Percentiles rank a stretch among this genome's conserved stretches.
Evolutionary conservation across 805 yeast species (phyloP).

Genomic region (Kluyveromyces wickerhamii): DNA sequence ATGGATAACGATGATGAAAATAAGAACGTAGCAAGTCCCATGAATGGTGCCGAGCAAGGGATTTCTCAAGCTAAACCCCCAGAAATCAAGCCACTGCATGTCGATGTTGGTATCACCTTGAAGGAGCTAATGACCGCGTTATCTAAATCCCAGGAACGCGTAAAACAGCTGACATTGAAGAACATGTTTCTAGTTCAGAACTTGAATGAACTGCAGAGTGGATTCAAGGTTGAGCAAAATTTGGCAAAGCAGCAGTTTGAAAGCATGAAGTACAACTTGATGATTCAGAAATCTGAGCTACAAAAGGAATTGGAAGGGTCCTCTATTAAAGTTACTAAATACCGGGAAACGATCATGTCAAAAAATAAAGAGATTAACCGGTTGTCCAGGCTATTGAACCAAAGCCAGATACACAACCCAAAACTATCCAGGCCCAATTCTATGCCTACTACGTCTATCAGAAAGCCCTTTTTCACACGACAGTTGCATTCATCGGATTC

Average conservation of each 20-base stretch:
- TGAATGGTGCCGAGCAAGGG: no score
- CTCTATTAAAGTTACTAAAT: conserved; percentile 38
- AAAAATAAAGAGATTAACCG: conserved; percentile 39
- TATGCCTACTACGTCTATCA: conserved; percentile 1
- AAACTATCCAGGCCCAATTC: conserved; percentile 1
- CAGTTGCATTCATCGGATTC: conserved; percentile 8
- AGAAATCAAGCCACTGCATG: neutral
- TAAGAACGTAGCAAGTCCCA: no score
- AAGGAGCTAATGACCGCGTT: conserved; percentile 15
- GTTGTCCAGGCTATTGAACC: conserved; percentile 30
- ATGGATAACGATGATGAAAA: neutral
- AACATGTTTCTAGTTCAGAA: conserved; percentile 33
- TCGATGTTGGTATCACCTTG: conserved; percentile 1
- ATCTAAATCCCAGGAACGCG: conserved; percentile 21
- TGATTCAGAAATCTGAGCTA: conserved; percentile 29
- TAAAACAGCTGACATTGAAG: conserved; percentile 31
- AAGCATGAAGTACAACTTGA: conserved; percentile 27
- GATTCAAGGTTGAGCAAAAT: conserved; percentile 24
- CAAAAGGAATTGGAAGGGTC: conserved; percentile 34
- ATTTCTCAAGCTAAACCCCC: neutral
- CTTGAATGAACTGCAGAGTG: conserved; percentile 17
- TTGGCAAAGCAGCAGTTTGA: conserved; percentile 27
- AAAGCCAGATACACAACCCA: conserved; percentile 9
- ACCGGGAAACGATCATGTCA: conserved; percentile 35
- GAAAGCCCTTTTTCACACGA: conserved; percentile 2